Evolutionary conservation across 306 rosid species (phyloP).

Genomic region (Malus sieversii): DNA sequence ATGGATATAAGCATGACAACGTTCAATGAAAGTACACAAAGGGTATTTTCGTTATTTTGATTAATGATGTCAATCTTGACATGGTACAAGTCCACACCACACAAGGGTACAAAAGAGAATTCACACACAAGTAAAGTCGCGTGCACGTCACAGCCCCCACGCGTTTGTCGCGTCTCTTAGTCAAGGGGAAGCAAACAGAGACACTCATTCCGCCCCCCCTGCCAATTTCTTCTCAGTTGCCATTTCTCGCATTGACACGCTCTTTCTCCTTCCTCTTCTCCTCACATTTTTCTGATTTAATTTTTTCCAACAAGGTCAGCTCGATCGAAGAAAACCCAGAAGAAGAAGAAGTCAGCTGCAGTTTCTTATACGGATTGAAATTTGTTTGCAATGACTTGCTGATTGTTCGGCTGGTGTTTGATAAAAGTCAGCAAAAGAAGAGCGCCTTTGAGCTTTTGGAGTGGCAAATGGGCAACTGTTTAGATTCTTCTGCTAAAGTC

Average conservation of each 20-base stretch:
- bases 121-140: neutral
- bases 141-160: conserved; percentile 15
- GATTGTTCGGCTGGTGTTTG: neutral
- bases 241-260: neutral
- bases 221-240: conserved; percentile 12
- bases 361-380: neutral
- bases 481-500: conserved; percentile 73
- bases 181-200: conserved; percentile 13
- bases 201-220: neutral
- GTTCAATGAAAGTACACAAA: neutral
- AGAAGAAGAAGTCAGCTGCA: neutral
- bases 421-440: neutral
- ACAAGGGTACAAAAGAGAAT: conserved; percentile 21
- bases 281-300: neutral
- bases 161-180: conserved; percentile 17
- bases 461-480: conserved; percentile 71
- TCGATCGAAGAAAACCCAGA: neutral
- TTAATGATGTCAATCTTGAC: neutral
- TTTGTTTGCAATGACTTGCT: neutral
- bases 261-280: neutral
- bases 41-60: neutral
- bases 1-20: neutral
- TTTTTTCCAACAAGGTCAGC: neutral
- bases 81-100: neutral
- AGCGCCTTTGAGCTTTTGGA: neutral